These are phyloP conservation scores for Leishmania martiniquensis DNA, from an alignment of 208 protist species.

Conservation along the genomic window DNA sequence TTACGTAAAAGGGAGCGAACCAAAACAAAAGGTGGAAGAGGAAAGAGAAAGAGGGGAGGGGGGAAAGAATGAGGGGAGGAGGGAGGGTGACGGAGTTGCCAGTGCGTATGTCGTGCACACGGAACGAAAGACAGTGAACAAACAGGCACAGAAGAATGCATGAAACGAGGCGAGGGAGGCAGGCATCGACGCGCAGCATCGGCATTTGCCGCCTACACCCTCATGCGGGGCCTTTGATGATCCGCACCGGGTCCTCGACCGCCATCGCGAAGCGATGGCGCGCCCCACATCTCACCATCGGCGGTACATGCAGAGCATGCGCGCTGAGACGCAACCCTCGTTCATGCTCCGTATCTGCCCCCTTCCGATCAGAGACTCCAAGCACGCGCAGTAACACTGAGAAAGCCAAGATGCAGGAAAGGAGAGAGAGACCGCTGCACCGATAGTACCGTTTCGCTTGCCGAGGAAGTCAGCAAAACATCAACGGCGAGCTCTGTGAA, in stretches of 20 bases:
- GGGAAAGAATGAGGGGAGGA: background rate
- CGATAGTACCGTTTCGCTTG: background rate
- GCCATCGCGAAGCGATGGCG: background rate
- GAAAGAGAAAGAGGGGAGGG: background rate
- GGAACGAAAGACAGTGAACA: background rate
- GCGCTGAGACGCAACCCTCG: background rate
- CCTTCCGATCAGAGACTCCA: background rate
- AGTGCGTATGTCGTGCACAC: no score
- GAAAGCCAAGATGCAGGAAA: slow-evolving; percentile 7
- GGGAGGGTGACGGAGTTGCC: no score
- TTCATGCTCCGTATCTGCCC: background rate
- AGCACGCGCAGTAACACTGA: background rate
- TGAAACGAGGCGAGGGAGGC: background rate
- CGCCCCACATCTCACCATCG: background rate
- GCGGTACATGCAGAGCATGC: background rate
- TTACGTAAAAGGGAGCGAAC: no score
- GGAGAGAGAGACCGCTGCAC: background rate
- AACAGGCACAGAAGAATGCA: no score
- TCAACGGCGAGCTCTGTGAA: background rate
- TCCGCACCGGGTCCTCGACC: background rate
- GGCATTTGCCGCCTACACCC: background rate
- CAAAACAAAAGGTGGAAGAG: background rate
- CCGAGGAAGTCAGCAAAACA: background rate
- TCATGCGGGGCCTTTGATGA: background rate
- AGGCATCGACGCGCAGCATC: background rate